Evolutionary conservation across 345 rosid genomes (phyloP), one percentile per base, ranked within the genome.

Genomic region (Hypericum perforatum): DNA sequence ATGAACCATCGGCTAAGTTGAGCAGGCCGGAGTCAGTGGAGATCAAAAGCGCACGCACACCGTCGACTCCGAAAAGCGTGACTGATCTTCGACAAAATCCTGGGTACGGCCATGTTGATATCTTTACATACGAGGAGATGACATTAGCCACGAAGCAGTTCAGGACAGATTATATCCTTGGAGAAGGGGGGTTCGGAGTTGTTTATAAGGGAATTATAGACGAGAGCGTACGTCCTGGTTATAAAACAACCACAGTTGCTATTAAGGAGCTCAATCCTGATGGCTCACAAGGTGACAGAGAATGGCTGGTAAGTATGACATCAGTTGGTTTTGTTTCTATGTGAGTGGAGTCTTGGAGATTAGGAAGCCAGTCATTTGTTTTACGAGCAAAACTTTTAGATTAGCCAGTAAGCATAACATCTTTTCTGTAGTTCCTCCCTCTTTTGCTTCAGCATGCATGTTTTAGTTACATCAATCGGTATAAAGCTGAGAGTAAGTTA

Each of bases 121-220:
- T 83, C 41, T 89, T 92, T 66, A 83, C 86, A 3, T 92, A 92
- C 39, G 64, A 72, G 48, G 97, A 92, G 72, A 89, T 78, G 86
- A 80, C 70, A 61, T 48, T 84, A 67, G 97, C 91, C n/a, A 85
- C 99, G 5, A 82, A 82, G 69, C 76, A 68, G 58, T 92, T 92
- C 63, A 73, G 89, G 42, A 89, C 97, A 0, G 94, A 89, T 73
- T 78, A 65, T 56, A 84, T 92, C 16, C 85, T 92, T 0, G 99
- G 99, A 0, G 95, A 89, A 43, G 99, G 99, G 44, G 99, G 99
- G 10, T 92, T 92, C 44, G 99, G 99, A 15, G 81, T 82, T 40
- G 99, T 92, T 42, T 86, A 88, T 46, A 89, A 82, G 70, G 97
- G 97, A 51, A 74, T 84, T 49, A 62, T 92, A 38, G 95, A 92